Conservation (phyloP, 2,329 filamentous ascomycete genomes). For the Penicillium sp. region DNA sequence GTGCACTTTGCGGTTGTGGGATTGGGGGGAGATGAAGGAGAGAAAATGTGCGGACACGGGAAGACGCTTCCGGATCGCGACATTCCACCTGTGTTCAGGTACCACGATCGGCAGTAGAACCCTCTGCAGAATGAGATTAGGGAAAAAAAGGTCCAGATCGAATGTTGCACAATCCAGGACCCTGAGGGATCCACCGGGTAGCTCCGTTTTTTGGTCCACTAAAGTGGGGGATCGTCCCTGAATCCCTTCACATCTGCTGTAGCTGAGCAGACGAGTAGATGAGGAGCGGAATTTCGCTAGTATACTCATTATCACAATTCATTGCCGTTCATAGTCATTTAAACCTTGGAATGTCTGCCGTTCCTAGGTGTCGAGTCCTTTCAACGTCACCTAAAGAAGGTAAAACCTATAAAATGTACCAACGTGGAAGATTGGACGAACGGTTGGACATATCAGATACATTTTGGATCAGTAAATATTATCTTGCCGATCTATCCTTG, state of each 20-base stretch:
- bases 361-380: too few relatives aligned
- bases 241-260: neutral
- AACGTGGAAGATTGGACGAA: neutral
- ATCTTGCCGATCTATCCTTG: neutral
- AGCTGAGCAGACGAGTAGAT: neutral
- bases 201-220: neutral
- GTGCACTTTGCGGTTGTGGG: neutral
- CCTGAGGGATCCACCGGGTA: neutral
- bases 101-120: neutral
- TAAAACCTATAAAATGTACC: too few relatives aligned
- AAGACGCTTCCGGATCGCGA: conserved; percentile 6
- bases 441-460: neutral
- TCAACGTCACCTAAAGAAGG: too few relatives aligned
- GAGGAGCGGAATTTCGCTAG: neutral
- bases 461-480: too few relatives aligned
- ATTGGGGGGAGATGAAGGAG: neutral
- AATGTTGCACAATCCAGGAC: neutral
- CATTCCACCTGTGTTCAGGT: neutral
- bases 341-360: too few relatives aligned
- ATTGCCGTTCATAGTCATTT: too few relatives aligned
- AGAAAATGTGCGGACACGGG: neutral
- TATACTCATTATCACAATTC: neutral
- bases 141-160: neutral
- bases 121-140: neutral
- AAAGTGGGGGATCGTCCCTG: neutral